Evolutionary conservation across 768 basidiomycete species (phyloP), one percentile per base, ranked within the genome.

Genomic region (Kwoniella sp.): DNA sequence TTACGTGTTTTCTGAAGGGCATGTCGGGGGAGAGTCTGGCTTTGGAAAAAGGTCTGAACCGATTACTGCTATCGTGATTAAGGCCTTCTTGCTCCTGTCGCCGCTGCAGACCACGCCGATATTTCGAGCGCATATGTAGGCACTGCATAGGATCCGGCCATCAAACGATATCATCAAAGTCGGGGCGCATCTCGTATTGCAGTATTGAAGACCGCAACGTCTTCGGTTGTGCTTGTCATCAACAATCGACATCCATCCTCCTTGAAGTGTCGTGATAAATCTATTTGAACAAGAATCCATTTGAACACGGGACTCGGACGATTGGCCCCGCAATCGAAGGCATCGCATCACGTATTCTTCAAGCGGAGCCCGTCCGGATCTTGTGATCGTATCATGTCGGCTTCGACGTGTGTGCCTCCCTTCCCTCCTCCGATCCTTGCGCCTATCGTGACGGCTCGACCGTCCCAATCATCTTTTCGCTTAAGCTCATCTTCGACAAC

Each of bases 401-500:
- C 40, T 44, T 44, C 40, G 40, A 19, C 40, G 3, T 44, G 40
- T 44, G 17, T 19, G n/a, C n/a, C n/a, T 9, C 40, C 40, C 40
- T 44, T 44, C 8, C 40, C 8, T 3, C 40, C 40, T 19, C 40
- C 52, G 10, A 22, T 53, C 52, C 57, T 58, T 44, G 57, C 57
- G 40, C 57, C 57, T 21, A 24, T 46, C 17, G 21, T 58, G 29
- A 58, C 57, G 15, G 13, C 46, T 19, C 10, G 17, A 9, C 40
- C 8, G 3, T 44, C 40, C 3, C 17, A 9, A 19, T 44, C 40
- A 24, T 49, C 44, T 19, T 15, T 30, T 30, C 27, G n/a, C 2
- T 12, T 22, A 4, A 27, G 47, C 33, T 50, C 57, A 30, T 49
- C 57, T 5, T 50, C 29, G 8, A 36, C 12, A 21, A 33, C 40